These are phyloP conservation scores for Dentipellis fragilis DNA, from an alignment of 768 basidiomycete genomes.

Conservation along the genomic window DNA sequence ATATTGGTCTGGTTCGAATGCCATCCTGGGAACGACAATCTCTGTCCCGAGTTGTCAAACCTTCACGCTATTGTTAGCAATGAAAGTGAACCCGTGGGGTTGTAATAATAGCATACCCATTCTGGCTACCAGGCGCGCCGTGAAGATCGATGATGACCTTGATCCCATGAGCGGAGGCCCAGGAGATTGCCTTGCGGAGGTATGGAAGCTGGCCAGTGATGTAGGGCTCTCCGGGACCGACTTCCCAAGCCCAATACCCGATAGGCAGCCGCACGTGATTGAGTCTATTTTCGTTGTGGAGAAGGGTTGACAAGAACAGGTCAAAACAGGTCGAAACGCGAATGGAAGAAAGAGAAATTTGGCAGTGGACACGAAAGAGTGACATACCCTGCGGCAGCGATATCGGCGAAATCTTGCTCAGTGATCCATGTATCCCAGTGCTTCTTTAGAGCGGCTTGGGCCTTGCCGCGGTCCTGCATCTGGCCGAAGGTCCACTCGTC, in stretches of 20 bases:
- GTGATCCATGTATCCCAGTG: conserved; percentile 87
- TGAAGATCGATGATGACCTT: conserved; percentile 71
- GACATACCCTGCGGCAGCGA: conserved; percentile 63
- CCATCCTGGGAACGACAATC: conserved; percentile 53
- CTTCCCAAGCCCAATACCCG: conserved; percentile 87
- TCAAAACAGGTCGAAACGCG: conserved; percentile 4
- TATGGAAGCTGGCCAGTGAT: conserved; percentile 70
- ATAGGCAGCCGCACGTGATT: conserved; percentile 82
- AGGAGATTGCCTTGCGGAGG: conserved; percentile 52
- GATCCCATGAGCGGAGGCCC: conserved; percentile 61
- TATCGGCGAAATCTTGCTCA: conserved; percentile 65
- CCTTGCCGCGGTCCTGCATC: conserved; percentile 41
- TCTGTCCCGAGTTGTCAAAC: conserved; percentile 77
- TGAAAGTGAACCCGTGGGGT: background rate
- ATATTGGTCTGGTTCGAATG: conserved; percentile 58
- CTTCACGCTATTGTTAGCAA: conserved; percentile 23
- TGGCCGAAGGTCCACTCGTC: conserved; percentile 77
- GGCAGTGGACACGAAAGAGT: background rate
- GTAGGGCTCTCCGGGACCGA: conserved; percentile 67
- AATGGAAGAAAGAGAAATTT: background rate
- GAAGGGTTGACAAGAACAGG: conserved; percentile 7
- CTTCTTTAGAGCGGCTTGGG: conserved; percentile 38
- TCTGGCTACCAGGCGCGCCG: conserved; percentile 78
- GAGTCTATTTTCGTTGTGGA: conserved; percentile 34
- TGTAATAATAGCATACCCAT: conserved; percentile 38